phyloP scores from a whole-genome alignment of 2,329 filamentous ascomycete genomes.

The Aquanectria penicillioides region DNA sequence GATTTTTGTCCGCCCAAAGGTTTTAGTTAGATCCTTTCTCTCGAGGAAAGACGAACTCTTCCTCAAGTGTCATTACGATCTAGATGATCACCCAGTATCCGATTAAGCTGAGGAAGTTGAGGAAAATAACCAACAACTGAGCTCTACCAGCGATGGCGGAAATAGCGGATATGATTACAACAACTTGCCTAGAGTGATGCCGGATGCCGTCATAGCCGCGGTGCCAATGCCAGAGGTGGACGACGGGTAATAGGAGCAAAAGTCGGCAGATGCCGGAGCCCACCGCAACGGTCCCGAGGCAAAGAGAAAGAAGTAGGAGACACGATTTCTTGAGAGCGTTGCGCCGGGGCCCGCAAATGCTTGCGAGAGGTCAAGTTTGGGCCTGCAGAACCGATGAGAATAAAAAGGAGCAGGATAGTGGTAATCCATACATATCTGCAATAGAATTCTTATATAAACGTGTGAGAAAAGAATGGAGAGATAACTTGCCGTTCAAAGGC shows the following conservation, averaged over 20 bases:
- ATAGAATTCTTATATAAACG: neutral
- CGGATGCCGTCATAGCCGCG: neutral
- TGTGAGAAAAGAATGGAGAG: too few species aligned
- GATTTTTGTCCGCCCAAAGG: neutral
- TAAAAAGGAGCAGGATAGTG: neutral
- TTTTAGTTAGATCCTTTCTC: neutral
- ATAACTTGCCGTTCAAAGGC: neutral
- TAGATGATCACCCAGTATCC: conserved; percentile 1
- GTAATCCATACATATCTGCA: neutral
- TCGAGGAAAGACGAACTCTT: neutral
- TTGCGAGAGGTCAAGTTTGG: neutral
- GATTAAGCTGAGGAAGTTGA: neutral
- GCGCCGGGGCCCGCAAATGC: neutral
- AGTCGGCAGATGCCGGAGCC: conserved; percentile 2
- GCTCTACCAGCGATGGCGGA: neutral
- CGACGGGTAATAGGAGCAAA: neutral
- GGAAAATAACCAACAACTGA: neutral
- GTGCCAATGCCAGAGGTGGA: neutral
- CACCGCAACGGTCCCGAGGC: neutral
- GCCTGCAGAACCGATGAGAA: neutral
- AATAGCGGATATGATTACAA: neutral
- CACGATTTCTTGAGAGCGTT: neutral
- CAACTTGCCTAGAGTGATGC: neutral
- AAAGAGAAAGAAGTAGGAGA: neutral
- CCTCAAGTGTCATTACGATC: neutral